Base-by-base conservation (phyloP, 495 filamentous ascomycete species). In the Cercophora newfieldiana region DNA sequence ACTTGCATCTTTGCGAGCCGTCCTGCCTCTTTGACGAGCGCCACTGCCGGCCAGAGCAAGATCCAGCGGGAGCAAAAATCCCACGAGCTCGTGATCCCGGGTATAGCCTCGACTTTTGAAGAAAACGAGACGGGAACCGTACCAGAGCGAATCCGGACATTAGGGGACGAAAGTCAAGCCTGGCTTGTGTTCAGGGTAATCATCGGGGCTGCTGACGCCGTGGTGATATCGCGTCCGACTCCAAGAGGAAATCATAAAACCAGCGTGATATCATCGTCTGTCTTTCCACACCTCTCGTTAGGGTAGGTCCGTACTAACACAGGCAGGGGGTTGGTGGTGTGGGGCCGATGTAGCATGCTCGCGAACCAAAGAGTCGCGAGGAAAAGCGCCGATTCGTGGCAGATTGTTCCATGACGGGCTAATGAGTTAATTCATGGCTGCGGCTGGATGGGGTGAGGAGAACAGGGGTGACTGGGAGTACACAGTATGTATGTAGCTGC, bases 341-440 rank as follows among this genome's bases (percentile, higher is more conserved):
- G 60, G 60, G 60, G 48, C 44, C 19, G 60, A 50, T 26, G n/a
- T 44, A 29, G 25, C n/a, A 28, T n/a, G 25, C 37, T 62, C 18
- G 26, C 18, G 48, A 50, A 16, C 25, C 10, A 30, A 60, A 62
- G 21, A 29, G 30, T 25, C 29, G 8, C n/a, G 18, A 30, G 60
- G 60, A 62, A 53, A 53, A 7, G 47, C 60, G 60, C 60, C 60
- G 60, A 62, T 62, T 62, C 60, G 60, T 33, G 47, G 29, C 16
- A 47, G n/a, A 12, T 30, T 53, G 6, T 21, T 59, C n/a, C 57
- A 21, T 44, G 54, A 48, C 30, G 30, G 29, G 19, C 50, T 31
- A 26, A 60, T 21, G 57, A 37, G 57, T n/a, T 37, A 18, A 37
- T 24, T 29, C 0, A 5, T 25, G 30, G 37, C 12, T 44, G 19